phyloP scores from a whole-genome alignment of 352 stramenopile species.

The Globisporangium mamillatum region DNA sequence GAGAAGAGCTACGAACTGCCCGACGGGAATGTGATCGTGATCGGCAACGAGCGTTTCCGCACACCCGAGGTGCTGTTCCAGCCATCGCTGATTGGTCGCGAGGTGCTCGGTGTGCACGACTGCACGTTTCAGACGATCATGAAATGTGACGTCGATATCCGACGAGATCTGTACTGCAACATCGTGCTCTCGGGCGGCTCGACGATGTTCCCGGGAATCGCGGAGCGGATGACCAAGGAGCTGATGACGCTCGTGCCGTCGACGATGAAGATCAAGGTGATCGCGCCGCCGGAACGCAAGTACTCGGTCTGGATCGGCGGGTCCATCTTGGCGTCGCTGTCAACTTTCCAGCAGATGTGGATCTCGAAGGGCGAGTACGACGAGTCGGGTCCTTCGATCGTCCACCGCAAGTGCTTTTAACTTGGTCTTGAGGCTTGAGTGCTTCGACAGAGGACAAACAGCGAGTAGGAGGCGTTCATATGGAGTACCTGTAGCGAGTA shows the following conservation, averaged over 20 bases:
- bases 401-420: slow-evolving; percentile 93
- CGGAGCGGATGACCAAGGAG: slow-evolving; percentile 93
- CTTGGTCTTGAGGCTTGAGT: neutral
- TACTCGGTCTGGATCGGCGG: slow-evolving; percentile 98
- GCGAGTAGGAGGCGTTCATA: too few species aligned
- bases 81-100: slow-evolving; percentile 90
- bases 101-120: slow-evolving; percentile 83
- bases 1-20: slow-evolving; percentile 97
- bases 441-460: too few species aligned
- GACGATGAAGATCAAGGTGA: slow-evolving; percentile 95
- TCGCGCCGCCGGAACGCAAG: slow-evolving; percentile 91
- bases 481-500: too few species aligned
- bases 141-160: slow-evolving; percentile 91
- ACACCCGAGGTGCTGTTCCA: slow-evolving; percentile 96
- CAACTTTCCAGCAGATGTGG: slow-evolving; percentile 98
- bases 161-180: slow-evolving; percentile 89
- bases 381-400: slow-evolving; percentile 94
- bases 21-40: slow-evolving; percentile 97
- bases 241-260: slow-evolving; percentile 83
- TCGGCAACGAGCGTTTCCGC: slow-evolving; percentile 95
- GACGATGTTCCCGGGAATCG: slow-evolving; percentile 96
- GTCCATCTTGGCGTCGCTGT: slow-evolving; percentile 95
- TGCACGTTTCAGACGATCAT: slow-evolving; percentile 77
- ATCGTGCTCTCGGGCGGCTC: slow-evolving; percentile 96
- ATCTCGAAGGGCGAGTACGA: slow-evolving; percentile 98